Evolutionary conservation across 2,329 filamentous ascomycete species (phyloP).

Genomic region (Penicillium hesseltinei): DNA sequence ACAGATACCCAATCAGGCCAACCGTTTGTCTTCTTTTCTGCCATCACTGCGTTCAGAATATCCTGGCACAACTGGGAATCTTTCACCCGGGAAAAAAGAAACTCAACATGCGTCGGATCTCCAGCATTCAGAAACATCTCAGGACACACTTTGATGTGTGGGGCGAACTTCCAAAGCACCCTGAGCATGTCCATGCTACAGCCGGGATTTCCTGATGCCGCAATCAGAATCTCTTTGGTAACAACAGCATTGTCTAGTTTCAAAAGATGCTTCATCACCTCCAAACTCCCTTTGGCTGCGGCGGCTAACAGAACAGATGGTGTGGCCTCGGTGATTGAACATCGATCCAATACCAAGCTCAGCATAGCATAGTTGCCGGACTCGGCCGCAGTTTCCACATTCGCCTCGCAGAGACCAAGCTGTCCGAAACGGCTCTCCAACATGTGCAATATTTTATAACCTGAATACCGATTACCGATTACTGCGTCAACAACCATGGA

Average conservation of each 20-base stretch:
- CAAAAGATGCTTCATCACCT: background rate
- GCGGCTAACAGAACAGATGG: background rate
- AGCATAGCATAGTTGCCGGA: background rate
- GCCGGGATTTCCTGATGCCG: background rate
- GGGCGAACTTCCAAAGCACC: background rate
- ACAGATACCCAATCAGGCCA: background rate
- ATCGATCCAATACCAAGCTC: background rate
- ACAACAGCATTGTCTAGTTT: background rate
- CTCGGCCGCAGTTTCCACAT: background rate
- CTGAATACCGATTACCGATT: background rate
- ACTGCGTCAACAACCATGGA: background rate
- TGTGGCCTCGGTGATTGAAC: background rate
- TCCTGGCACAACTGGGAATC: background rate
- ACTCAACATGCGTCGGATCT: background rate
- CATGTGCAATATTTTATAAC: background rate
- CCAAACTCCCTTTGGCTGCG: background rate
- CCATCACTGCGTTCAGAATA: background rate
- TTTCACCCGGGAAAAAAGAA: background rate
- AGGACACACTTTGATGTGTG: background rate
- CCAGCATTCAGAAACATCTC: background rate
- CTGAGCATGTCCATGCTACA: background rate
- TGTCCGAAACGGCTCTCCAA: background rate
- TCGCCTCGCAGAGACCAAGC: background rate
- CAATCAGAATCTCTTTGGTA: background rate
- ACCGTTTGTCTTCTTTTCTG: background rate